Percentiles rank a stretch among this genome's conserved stretches.
phyloP scores from a whole-genome alignment of 306 rosid genomes.

The Begonia loranthoides region DNA sequence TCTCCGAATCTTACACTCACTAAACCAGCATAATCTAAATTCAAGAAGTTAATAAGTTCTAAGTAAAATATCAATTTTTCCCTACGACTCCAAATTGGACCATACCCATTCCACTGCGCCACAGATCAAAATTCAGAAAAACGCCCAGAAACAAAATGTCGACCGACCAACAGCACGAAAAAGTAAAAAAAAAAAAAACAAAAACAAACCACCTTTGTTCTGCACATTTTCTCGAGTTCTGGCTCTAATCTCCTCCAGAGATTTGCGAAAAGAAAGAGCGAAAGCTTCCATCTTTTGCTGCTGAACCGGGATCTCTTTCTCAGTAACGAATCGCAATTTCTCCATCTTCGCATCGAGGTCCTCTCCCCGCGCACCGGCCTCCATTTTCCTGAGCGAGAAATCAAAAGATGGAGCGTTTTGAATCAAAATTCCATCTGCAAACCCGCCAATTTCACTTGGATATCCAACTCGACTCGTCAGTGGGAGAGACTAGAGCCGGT shows the following conservation, averaged over 20 bases:
- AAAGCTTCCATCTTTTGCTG: constrained; percentile 27
- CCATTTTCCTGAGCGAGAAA: constrained; percentile 6
- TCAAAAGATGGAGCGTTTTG: background rate
- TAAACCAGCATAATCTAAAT: background rate
- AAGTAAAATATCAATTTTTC: no score
- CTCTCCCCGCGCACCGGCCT: constrained; percentile 12
- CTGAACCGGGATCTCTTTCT: constrained; percentile 22
- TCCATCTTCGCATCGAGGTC: constrained; percentile 19
- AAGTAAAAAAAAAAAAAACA: background rate
- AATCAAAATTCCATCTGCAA: background rate
- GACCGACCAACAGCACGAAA: background rate
- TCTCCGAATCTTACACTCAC: no score
- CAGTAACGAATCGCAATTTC: constrained; percentile 26
- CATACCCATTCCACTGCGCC: no score
- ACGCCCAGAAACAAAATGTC: background rate
- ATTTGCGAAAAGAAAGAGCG: constrained; percentile 17
- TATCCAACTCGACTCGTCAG: no score
- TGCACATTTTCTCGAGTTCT: constrained; percentile 27
- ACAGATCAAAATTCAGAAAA: background rate
- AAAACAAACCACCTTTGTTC: constrained; percentile 31
- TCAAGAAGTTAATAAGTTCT: no score
- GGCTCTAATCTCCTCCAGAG: constrained; percentile 25
- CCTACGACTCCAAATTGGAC: no score
- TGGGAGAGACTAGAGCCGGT: no score
- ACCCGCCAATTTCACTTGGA: background rate